Conservation (phyloP, 2,329 filamentous ascomycete genomes). For the Atkinsonella texensis region DNA sequence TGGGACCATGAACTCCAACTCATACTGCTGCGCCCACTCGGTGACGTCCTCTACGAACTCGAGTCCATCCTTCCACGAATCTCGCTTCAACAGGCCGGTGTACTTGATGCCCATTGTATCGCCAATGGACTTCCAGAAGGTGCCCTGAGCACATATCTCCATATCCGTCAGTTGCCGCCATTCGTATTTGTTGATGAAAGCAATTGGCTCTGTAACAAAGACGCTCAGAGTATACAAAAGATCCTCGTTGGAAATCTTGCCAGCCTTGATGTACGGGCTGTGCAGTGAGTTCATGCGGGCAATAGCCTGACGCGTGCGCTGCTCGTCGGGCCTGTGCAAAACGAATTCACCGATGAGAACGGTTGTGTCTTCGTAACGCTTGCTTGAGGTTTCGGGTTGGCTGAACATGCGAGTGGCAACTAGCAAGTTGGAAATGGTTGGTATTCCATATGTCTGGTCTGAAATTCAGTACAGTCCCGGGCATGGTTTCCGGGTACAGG, state of each 20-base stretch:
- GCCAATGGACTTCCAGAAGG: conserved; percentile 60
- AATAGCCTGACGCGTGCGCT: conserved; percentile 22
- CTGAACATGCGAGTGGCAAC: conserved; percentile 10
- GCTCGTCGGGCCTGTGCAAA: conserved; percentile 12
- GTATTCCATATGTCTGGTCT: conserved; percentile 27
- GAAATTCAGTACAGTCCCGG: neutral
- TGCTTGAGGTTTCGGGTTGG: conserved; percentile 8
- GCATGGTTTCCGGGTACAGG: neutral
- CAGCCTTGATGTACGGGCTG: conserved; percentile 21
- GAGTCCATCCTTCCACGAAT: conserved; percentile 3
- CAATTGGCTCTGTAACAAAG: conserved; percentile 53
- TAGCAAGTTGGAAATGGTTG: conserved; percentile 25
- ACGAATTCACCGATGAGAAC: conserved; percentile 24
- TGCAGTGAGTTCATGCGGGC: conserved; percentile 30
- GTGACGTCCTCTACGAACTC: conserved; percentile 2
- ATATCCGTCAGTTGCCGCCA: conserved; percentile 57
- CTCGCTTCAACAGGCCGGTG: conserved; percentile 1
- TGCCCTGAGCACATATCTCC: conserved; percentile 54
- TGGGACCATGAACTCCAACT: conserved; percentile 1
- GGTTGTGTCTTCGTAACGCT: conserved; percentile 22
- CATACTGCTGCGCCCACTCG: conserved; percentile 2
- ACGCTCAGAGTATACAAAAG: conserved; percentile 34
- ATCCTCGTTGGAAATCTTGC: conserved; percentile 25
- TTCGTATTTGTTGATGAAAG: conserved; percentile 54
- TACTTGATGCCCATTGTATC: conserved; percentile 33